Conservation (phyloP, 2,329 filamentous ascomycete species). For the Microcyclosporella mali region DNA sequence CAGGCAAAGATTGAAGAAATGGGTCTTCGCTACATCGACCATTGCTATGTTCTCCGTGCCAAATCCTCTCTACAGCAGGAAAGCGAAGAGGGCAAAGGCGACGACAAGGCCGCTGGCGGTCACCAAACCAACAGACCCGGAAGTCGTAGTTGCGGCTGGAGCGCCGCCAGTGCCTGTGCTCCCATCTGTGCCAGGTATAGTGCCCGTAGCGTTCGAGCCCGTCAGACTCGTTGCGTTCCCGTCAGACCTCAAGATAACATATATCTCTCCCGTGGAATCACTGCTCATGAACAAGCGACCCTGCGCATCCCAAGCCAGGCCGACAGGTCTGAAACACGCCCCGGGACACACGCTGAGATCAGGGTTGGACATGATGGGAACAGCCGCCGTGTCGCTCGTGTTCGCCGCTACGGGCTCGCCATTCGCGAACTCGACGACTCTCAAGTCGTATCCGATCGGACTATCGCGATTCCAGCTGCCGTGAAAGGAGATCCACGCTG, state of each 20-base stretch:
- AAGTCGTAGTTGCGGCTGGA: background rate
- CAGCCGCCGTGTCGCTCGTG: slow-evolving; percentile 42
- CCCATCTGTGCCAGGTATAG: slow-evolving; percentile 6
- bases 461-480: slow-evolving; percentile 56
- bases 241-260: slow-evolving; percentile 37
- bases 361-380: slow-evolving; percentile 51
- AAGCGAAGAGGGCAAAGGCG: background rate
- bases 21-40: too few relatives aligned
- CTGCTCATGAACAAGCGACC: slow-evolving; percentile 57
- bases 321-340: slow-evolving; percentile 58
- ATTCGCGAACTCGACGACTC: slow-evolving; percentile 41
- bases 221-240: slow-evolving; percentile 8
- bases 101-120: background rate
- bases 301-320: slow-evolving; percentile 46
- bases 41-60: too few relatives aligned
- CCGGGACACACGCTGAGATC: slow-evolving; percentile 50
- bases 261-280: slow-evolving; percentile 61
- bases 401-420: slow-evolving; percentile 41
- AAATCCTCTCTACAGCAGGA: slow-evolving; percentile 2
- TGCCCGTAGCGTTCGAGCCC: slow-evolving; percentile 19
- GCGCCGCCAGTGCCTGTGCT: slow-evolving; percentile 3
- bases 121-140: background rate
- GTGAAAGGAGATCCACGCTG: slow-evolving; percentile 64
- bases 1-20: too few relatives aligned
- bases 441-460: slow-evolving; percentile 48